Percentiles rank a stretch among this genome's conserved stretches.
Conservation (phyloP, 495 filamentous ascomycete species). For the Hypoxylon intermedium region DNA sequence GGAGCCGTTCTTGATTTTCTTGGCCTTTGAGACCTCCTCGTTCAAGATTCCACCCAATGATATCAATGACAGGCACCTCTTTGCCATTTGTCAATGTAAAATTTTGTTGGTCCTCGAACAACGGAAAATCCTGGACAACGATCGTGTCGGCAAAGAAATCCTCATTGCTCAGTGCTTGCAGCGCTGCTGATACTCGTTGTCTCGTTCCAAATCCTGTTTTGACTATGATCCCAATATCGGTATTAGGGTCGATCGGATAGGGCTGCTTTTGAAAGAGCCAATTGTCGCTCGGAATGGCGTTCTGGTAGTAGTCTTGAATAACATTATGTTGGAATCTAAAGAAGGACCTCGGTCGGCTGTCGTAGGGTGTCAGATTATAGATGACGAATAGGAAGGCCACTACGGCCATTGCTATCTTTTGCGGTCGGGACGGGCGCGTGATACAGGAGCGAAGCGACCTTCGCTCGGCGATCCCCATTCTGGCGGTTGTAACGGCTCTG, state of each 20-base stretch:
- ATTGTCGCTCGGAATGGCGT: conserved; percentile 37
- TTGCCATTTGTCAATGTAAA: conserved; percentile 38
- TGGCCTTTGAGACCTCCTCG: conserved; percentile 38
- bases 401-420: conserved; percentile 33
- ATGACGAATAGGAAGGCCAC: conserved; percentile 36
- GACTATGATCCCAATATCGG: conserved; percentile 51
- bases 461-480: conserved; percentile 40
- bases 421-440: conserved; percentile 37
- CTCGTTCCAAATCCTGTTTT: conserved; percentile 57
- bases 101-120: conserved; percentile 29
- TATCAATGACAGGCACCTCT: conserved; percentile 44
- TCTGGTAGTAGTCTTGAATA: conserved; percentile 39
- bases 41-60: conserved; percentile 45
- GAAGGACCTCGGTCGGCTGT: conserved; percentile 37
- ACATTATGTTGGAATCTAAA: conserved; percentile 42
- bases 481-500: conserved; percentile 13
- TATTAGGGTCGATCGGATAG: conserved; percentile 43
- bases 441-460: conserved; percentile 38
- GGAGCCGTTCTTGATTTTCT: conserved; percentile 33
- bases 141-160: conserved; percentile 43
- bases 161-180: conserved; percentile 46
- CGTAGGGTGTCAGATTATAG: conserved; percentile 36
- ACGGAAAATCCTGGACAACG: conserved; percentile 52
- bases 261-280: conserved; percentile 39
- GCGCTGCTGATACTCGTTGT: conserved; percentile 43